Evolutionary conservation across 768 basidiomycete species (phyloP).

Genomic region (Podaxis mareebaensis): DNA sequence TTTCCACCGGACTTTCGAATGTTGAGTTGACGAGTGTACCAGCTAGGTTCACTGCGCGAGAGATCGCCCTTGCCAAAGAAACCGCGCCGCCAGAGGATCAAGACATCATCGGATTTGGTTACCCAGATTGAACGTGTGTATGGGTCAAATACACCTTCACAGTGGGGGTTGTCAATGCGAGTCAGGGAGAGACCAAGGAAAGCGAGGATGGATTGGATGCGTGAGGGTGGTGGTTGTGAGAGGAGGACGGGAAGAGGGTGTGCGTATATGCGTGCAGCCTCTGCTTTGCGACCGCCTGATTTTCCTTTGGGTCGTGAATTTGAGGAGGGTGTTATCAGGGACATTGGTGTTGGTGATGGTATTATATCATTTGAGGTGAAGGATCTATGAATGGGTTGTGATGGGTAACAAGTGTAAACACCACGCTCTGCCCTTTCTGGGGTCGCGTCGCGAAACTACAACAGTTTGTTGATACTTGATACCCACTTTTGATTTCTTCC

Average conservation of each 20-base stretch:
- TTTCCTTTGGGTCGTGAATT: constrained; percentile 43
- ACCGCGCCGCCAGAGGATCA: constrained; percentile 81
- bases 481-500: background rate
- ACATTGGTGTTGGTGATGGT: constrained; percentile 33
- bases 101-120: constrained; percentile 57
- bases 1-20: constrained; percentile 55
- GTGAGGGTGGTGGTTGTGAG: constrained; percentile 42
- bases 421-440: background rate
- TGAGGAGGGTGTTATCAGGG: constrained; percentile 44
- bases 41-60: constrained; percentile 93
- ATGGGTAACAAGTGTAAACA: constrained; percentile 17
- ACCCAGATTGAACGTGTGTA: constrained; percentile 91
- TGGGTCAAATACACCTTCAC: constrained; percentile 75
- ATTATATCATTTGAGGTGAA: background rate
- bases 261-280: constrained; percentile 70
- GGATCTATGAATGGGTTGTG: background rate
- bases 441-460: constrained; percentile 3
- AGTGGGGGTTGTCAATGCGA: constrained; percentile 69
- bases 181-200: constrained; percentile 59
- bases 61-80: constrained; percentile 98
- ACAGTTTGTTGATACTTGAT: background rate
- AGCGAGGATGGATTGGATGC: constrained; percentile 46
- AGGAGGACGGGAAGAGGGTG: constrained; percentile 65
- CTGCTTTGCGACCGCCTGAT: constrained; percentile 52
- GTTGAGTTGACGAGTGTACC: constrained; percentile 82